Base-by-base conservation (phyloP, 116 monocot species). In the Dioscorea cayenensis region DNA sequence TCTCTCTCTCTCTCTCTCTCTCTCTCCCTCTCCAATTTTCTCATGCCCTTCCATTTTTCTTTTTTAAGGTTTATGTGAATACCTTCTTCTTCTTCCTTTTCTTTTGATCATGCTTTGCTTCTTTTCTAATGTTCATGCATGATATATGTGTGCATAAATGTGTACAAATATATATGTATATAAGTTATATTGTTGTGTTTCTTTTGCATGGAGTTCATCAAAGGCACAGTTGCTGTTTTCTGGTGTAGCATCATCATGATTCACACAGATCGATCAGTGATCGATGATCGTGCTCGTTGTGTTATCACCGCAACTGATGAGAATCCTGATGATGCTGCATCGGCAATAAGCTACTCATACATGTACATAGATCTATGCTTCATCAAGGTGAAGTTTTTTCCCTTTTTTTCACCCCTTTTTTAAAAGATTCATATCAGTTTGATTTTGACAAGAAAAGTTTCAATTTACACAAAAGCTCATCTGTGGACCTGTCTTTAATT, bases 201-300 rank as follows among this genome's bases (percentile, higher is more conserved):
- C 32, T 32, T 32, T 32, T 55, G 55, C 16, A 55, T 18, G 55
- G n/a, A 16, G 17, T 55, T 55, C 55, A 16, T 16, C 16, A 12
- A 19, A 18, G 4, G 32, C 32, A n/a, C 55, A 55, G 55, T 55
- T n/a, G 55, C 55, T 73, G 73, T 77, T 87, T 84, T 82, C 84
- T 22, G 87, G 74, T 69, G 90, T 74, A 66, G 90, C 84, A 91
- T 74, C 90, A 91, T 84, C 90, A 87, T 87, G 90, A 91, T 91
- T 91, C 90, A 84, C 90, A 83, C 78, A 51, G 64, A 59, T 27
- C 28, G 25, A 65, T 17, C 18, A 66, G 66, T 20, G 23, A 48
- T n/a, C 23, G 6, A 32, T 32, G 32, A 32, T 32, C 2, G 38
- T 50, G 16, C 0, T 65, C 49, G 28, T 20, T 22, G 3, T 14